phyloP scores from a whole-genome alignment of 208 protist species.

The Porcisia deanei region DNA sequence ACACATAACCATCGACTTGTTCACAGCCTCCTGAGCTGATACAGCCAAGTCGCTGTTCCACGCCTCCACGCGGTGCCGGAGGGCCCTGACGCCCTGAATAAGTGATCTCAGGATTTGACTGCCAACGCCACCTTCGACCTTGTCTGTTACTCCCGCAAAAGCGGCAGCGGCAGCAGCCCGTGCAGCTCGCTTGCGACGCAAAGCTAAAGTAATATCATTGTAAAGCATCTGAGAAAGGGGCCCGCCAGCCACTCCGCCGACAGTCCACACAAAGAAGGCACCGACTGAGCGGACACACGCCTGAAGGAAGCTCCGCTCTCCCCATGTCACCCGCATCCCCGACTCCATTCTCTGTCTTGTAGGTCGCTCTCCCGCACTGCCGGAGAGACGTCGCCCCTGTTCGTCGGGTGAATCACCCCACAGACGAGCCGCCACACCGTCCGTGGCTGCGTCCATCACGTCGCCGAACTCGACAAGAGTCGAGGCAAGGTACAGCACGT shows the following conservation, averaged over 20 bases:
- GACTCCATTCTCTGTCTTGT: slow-evolving; percentile 7
- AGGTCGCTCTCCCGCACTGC: not conserved
- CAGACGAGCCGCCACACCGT: slow-evolving; percentile 18
- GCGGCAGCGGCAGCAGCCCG: slow-evolving; percentile 1
- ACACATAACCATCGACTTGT: slow-evolving; percentile 54
- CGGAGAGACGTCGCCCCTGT: not conserved
- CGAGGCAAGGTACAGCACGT: slow-evolving; percentile 44
- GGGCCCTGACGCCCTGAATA: not conserved
- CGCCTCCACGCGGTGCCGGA: slow-evolving; percentile 9
- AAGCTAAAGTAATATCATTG: slow-evolving; percentile 37
- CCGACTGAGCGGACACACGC: slow-evolving; percentile 32
- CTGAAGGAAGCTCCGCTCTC: slow-evolving; percentile 5
- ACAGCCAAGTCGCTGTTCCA: slow-evolving; percentile 28
- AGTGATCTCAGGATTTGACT: not conserved
- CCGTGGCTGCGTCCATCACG: slow-evolving; percentile 5
- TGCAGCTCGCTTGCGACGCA: slow-evolving; percentile 17
- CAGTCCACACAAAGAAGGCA: slow-evolving; percentile 46
- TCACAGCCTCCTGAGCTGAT: slow-evolving; percentile 35
- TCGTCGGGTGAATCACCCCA: not conserved
- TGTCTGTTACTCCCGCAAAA: not conserved
- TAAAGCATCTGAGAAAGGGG: slow-evolving; percentile 66
- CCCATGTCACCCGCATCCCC: slow-evolving; percentile 10
- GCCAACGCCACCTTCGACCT: not conserved
- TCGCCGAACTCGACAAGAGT: slow-evolving; percentile 60
- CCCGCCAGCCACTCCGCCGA: slow-evolving; percentile 53